phyloP scores from a whole-genome alignment of 108 stramenopile genomes.

The Phaeodactylum tricornutum region DNA sequence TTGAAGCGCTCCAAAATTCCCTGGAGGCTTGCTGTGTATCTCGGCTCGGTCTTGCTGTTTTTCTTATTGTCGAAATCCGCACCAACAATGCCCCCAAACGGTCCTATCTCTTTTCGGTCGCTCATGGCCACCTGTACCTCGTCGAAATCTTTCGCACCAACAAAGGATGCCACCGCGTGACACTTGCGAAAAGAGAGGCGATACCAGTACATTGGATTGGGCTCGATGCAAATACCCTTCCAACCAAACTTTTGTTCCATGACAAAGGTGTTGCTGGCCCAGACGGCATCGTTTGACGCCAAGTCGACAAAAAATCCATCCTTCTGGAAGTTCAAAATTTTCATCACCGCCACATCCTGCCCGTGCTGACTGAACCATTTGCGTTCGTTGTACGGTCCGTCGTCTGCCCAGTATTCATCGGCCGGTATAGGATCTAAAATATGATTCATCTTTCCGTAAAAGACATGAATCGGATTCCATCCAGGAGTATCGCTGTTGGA shows the following conservation, averaged over 20 bases:
- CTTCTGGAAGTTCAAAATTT: conserved; percentile 12
- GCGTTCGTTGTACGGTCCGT: background rate
- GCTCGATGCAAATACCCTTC: conserved; percentile 44
- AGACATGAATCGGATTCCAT: conserved; percentile 37
- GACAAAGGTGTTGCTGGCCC: conserved; percentile 24
- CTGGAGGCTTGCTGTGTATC: conserved; percentile 24
- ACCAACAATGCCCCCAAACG: conserved; percentile 35
- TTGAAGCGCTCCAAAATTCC: conserved; percentile 28
- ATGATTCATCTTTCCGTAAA: conserved; percentile 27
- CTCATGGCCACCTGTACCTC: background rate
- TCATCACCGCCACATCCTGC: conserved; percentile 25
- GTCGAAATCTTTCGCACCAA: conserved; percentile 11
- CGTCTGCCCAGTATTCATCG: too few relatives aligned
- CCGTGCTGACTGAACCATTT: conserved; percentile 5
- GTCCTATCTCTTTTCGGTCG: background rate
- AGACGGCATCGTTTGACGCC: conserved; percentile 40
- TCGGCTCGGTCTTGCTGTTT: conserved; percentile 3
- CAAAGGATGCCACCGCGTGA: conserved; percentile 24
- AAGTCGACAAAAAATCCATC: conserved; percentile 47
- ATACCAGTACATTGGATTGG: conserved; percentile 44
- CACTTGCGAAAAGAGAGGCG: conserved; percentile 19
- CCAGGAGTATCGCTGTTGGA: too few relatives aligned
- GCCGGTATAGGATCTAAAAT: too few relatives aligned
- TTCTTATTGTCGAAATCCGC: conserved; percentile 31
- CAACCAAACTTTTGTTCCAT: conserved; percentile 28